Conservation (phyloP, 2,329 filamentous ascomycete genomes). For the Elsinoe ampelina region DNA sequence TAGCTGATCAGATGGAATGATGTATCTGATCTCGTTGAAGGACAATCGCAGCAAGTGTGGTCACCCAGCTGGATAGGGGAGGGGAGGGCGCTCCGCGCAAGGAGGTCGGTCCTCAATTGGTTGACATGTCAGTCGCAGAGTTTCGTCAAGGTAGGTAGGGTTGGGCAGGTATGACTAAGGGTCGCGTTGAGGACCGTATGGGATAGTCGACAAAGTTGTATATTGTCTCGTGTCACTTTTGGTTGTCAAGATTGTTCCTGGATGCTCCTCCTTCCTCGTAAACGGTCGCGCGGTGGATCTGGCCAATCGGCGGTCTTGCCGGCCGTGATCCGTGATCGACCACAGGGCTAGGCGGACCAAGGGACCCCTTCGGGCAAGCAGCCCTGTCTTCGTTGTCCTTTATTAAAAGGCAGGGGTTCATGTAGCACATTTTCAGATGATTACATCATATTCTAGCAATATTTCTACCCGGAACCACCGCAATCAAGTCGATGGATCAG, state of each 20-base stretch:
- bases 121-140: neutral
- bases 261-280: constrained; percentile 6
- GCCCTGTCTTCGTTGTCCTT: neutral
- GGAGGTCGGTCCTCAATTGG: neutral
- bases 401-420: neutral
- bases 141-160: neutral
- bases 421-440: too few relatives aligned
- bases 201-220: neutral
- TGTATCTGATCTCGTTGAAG: neutral
- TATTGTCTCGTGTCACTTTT: neutral
- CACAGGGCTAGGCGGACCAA: constrained; percentile 5
- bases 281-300: neutral
- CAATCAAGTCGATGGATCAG: constrained; percentile 21
- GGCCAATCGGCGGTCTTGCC: constrained; percentile 3
- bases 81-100: constrained; percentile 1
- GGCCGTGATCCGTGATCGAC: neutral
- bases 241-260: neutral
- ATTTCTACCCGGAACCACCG: too few relatives aligned
- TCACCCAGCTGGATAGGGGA: neutral
- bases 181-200: neutral
- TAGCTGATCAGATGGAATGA: constrained; percentile 28
- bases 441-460: too few relatives aligned
- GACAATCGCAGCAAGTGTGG: neutral
- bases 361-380: too few relatives aligned
- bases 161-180: neutral